Percentiles rank a stretch among this genome's conserved stretches.
These are phyloP conservation scores for Wolfiporia cocos DNA, from an alignment of 1,284 basidiomycete species.

Conservation along the genomic window DNA sequence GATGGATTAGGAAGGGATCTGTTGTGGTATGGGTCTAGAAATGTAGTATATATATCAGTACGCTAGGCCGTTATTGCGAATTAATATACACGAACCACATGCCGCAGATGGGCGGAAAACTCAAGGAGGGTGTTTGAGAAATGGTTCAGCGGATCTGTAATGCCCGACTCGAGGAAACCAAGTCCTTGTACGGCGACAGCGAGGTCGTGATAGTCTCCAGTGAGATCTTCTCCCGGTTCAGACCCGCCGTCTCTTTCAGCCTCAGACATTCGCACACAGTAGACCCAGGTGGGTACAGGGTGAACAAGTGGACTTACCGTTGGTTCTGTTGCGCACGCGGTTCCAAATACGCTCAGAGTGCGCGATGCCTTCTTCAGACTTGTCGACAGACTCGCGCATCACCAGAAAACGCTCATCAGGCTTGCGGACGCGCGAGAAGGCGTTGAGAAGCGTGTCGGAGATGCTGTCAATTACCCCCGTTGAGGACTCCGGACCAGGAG, in stretches of 20 bases:
- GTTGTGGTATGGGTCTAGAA: constrained; percentile 76
- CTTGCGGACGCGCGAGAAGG: constrained; percentile 92
- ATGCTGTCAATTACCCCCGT: constrained; percentile 89
- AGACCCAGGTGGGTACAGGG: constrained; percentile 19
- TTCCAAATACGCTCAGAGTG: constrained; percentile 79
- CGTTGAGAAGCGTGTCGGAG: constrained; percentile 93
- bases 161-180: constrained; percentile 95
- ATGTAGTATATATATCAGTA: not conserved
- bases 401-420: constrained; percentile 93
- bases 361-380: constrained; percentile 88
- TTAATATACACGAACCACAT: constrained; percentile 47
- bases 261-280: constrained; percentile 48
- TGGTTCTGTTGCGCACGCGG: constrained; percentile 70
- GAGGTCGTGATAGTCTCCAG: constrained; percentile 94
- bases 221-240: constrained; percentile 84
- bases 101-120: constrained; percentile 82
- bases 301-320: constrained; percentile 62
- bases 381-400: constrained; percentile 89
- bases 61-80: too few relatives aligned
- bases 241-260: constrained; percentile 74
- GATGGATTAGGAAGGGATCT: constrained; percentile 83
- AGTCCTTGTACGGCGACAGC: constrained; percentile 94
- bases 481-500: constrained; percentile 74
- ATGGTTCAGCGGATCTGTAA: constrained; percentile 93
- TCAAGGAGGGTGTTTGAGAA: constrained; percentile 94